Percentiles rank a stretch among this genome's conserved stretches.
Evolutionary conservation across 192 early-diverging fungal species (phyloP).

Genomic region (Gamsiella multidivaricata): DNA sequence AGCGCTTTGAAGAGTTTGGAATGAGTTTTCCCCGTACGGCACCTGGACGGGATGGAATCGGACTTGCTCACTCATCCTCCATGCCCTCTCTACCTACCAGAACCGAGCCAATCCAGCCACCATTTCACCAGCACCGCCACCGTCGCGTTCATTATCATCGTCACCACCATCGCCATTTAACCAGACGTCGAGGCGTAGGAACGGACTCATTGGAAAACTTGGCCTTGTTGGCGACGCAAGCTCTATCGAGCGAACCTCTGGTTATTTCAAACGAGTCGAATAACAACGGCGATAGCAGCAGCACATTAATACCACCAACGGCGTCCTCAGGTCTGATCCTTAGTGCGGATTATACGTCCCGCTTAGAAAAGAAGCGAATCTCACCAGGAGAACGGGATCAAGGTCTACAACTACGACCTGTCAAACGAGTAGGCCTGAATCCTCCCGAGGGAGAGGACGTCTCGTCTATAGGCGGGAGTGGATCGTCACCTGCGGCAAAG

Average conservation of each 20-base stretch:
- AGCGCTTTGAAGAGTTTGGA: constrained; percentile 21
- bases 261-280: constrained; percentile 16
- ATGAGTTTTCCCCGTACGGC: neutral
- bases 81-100: neutral
- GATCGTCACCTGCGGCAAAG: neutral
- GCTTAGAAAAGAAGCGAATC: constrained; percentile 14
- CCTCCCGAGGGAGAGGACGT: neutral
- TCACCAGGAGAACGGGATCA: constrained; percentile 19
- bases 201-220: constrained; percentile 36
- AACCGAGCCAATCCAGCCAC: neutral
- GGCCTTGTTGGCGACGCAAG: constrained; percentile 33
- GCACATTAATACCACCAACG: too few species aligned
- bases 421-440: constrained; percentile 17
- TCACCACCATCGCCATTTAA: constrained; percentile 36
- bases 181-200: neutral
- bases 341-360: neutral
- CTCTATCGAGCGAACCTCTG: constrained; percentile 26
- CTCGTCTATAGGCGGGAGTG: neutral
- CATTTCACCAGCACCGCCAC: constrained; percentile 34
- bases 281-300: neutral
- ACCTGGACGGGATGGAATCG: constrained; percentile 11
- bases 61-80: neutral
- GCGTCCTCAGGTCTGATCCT: neutral
- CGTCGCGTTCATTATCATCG: constrained; percentile 43
- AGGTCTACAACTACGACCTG: constrained; percentile 26